A percentile compares a stretch with the other conserved stretches of the same genome.
These are phyloP conservation scores for Boechera divaricarpa DNA, from an alignment of 345 rosid genomes.

Conservation along the genomic window DNA sequence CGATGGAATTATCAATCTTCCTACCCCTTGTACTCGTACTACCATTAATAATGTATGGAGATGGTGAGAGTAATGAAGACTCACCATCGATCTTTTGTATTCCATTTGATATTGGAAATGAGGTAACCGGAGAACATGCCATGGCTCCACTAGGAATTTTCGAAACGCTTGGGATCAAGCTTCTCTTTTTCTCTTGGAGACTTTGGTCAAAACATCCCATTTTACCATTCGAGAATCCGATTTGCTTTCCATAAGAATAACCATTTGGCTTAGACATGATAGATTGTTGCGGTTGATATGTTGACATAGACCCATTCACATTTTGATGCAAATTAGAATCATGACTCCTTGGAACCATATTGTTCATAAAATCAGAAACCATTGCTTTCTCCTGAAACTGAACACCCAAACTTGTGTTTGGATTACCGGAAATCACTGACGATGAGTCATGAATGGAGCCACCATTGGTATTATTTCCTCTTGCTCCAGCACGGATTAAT, in stretches of 20 bases:
- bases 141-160: constrained; percentile 53
- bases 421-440: background rate
- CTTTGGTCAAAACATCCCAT: constrained; percentile 54
- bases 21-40: constrained; percentile 54
- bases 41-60: constrained; percentile 60
- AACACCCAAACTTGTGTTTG: constrained; percentile 47
- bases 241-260: constrained; percentile 51
- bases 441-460: constrained; percentile 45
- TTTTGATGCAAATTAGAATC: constrained; percentile 57
- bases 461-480: constrained; percentile 37
- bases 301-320: constrained; percentile 57
- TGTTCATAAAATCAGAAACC: constrained; percentile 47
- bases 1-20: constrained; percentile 41
- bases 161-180: constrained; percentile 52
- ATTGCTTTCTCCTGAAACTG: constrained; percentile 57
- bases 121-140: constrained; percentile 55
- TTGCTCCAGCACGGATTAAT: constrained; percentile 67
- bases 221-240: constrained; percentile 52
- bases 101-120: constrained; percentile 61
- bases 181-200: constrained; percentile 43
- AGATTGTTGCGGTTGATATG: constrained; percentile 53
- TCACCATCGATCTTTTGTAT: constrained; percentile 67
- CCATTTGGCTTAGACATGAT: constrained; percentile 57
- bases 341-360: constrained; percentile 47
- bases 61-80: constrained; percentile 65